Evolutionary conservation across 2,329 filamentous ascomycete genomes (phyloP), one percentile per base, ranked within the genome.

Genomic region (Alternaria burnsii): DNA sequence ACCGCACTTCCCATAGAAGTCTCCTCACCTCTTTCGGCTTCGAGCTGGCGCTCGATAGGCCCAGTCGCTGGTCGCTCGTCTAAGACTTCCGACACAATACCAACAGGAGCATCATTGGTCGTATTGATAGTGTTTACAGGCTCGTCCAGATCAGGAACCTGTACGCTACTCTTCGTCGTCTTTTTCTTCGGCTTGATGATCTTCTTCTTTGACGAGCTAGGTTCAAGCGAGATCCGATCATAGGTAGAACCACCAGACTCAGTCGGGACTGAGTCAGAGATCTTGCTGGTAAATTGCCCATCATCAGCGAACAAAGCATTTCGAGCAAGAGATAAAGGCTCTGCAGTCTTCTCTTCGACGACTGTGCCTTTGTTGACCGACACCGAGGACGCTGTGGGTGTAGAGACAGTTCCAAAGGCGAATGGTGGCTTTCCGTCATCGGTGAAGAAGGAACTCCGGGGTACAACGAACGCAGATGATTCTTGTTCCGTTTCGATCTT

Each of bases 161-260:
- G 58, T 38, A 66, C 34, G 47, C 66, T 68, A 1, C 38, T 59
- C 38, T 69, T 67, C 61, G 70, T 71, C 22, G 24, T 54, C 55
- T 70, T 72, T 63, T 72, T 73, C 51, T 71, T 73, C 30, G 61
- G 68, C 41, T 65, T 65, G 54, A 71, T 72, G 38, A 71, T 63
- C 61, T 71, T 71, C 47, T 71, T 73, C 65, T 69, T 70, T 1
- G 57, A 63, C 1, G 59, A 56, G 22, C 62, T 55, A 14, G 60
- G 38, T 47, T 58, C 32, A 26, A 61, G 56, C 53, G 34, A 52
- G 20, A 68, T 56, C 10, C 62, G 58, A n/a, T 67, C 57, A n/a
- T 62, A 58, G 11, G 32, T 12, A 14, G 58, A 50, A 10, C 28
- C 46, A 10, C 43, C 12, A 32, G 64, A 26, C 46, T 68, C 55